Evolutionary conservation across 352 stramenopile genomes (phyloP).

Genomic region (Phytophthora ohioensis): DNA sequence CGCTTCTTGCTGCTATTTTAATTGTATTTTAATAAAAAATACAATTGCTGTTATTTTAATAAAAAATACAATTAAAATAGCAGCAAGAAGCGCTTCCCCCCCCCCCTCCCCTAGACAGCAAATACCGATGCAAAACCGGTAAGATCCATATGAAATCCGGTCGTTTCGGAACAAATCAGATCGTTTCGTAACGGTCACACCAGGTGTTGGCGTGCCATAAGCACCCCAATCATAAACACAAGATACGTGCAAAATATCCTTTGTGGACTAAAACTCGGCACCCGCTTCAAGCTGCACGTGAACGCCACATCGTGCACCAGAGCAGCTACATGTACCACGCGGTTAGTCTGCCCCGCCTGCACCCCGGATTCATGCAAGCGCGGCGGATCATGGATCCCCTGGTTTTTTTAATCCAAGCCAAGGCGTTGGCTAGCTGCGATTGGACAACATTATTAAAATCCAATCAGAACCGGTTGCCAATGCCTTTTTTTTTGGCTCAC

Average conservation of each 20-base stretch:
- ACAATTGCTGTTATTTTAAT: too few relatives aligned
- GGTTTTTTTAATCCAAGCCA: conserved; percentile 1
- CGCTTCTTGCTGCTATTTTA: too few relatives aligned
- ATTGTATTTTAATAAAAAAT: too few relatives aligned
- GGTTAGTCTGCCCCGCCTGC: conserved; percentile 6
- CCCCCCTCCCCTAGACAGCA: neutral
- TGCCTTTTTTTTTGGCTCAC: conserved; percentile 13
- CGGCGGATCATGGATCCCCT: conserved; percentile 15
- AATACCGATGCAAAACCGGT: conserved; percentile 3
- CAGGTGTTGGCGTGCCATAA: conserved; percentile 2
- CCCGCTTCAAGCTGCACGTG: neutral
- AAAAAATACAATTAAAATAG: too few relatives aligned
- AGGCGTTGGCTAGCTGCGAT: conserved; percentile 17
- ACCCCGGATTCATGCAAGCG: conserved; percentile 24
- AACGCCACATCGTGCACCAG: conserved; percentile 19
- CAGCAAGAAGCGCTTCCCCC: too few relatives aligned
- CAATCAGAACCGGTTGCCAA: neutral
- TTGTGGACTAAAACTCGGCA: neutral
- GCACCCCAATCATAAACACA: conserved; percentile 9
- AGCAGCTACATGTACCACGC: neutral
- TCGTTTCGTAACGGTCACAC: neutral
- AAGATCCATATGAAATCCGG: neutral
- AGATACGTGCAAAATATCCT: neutral
- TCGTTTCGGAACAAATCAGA: conserved; percentile 14
- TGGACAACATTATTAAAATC: conserved; percentile 6